Base-by-base conservation (phyloP, 305 asterid species). In the Fraxinus platypoda region DNA sequence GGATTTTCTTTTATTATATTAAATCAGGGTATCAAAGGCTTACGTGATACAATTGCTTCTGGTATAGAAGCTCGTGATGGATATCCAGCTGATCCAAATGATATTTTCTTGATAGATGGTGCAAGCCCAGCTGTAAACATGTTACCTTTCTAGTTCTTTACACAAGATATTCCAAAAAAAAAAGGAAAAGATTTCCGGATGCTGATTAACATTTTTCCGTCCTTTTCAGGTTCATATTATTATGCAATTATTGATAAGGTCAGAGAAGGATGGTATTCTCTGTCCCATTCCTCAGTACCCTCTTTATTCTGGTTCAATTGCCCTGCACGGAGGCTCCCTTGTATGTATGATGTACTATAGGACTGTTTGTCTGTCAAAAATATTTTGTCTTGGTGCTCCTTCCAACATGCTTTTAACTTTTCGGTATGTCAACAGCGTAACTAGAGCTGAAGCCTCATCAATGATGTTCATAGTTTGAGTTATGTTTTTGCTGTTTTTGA, bases 201-300 rank as follows among this genome's bases (percentile, higher is more conserved):
- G 35, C 75, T 35, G 46, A 6, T 72, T 73, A 43, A 80, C 38
- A 68, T 35, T 6, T 79, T 2, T 3, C 2, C 1, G 17, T 74
- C 34, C 43, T 62, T 43, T 82, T 68, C 89, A 94, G 98, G 97
- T 94, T 79, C 98, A 94, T 86, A 92, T 94, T 97, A 91, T 94
- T 95, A 94, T 94, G 97, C 98, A 94, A 78, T 83, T 94, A 83
- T 83, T 94, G 85, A 86, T 93, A 84, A 86, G 97, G 74, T 91
- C 94, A 0, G 88, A 91, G 86, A 82, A 86, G 19, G 98, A 94
- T 82, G 97, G 97, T 77, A 93, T 94, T 78, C 86, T 94, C 78
- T 94, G 98, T 77, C 98, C 98, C 46, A 93, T 94, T 79, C 97
- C 98, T 25, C 98, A 93, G 85, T 93, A 94, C 82, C 98, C 98